Evolutionary conservation across 129 eudicot genomes (phyloP).

Genomic region (Artemisia argyi): DNA sequence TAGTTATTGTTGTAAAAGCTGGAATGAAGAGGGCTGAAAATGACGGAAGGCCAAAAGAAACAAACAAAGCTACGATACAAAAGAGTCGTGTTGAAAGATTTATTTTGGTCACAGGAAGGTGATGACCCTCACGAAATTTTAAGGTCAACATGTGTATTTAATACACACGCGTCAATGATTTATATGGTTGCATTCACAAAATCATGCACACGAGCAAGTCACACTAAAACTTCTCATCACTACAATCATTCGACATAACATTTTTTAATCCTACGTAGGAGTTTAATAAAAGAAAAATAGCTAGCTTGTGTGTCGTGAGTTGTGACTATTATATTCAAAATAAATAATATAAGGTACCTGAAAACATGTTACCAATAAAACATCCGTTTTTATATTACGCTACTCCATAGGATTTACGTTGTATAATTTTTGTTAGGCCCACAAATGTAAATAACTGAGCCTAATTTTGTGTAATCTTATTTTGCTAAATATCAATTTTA

Average conservation of each 20-base stretch:
- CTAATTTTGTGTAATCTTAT: too few relatives aligned
- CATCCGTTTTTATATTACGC: too few relatives aligned
- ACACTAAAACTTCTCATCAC: conserved; percentile 12
- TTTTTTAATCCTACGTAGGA: neutral
- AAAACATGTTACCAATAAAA: neutral
- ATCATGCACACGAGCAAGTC: conserved; percentile 24
- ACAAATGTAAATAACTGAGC: too few relatives aligned
- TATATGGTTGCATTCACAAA: conserved; percentile 13
- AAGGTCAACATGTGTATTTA: conserved; percentile 14
- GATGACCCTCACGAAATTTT: conserved; percentile 10
- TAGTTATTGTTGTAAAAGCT: too few relatives aligned
- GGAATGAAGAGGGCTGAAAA: too few relatives aligned
- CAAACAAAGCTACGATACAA: neutral
- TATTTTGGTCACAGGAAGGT: conserved; percentile 22
- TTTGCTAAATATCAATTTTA: neutral
- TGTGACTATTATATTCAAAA: neutral
- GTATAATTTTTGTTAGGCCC: too few relatives aligned
- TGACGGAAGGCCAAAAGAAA: neutral
- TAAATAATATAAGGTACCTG: neutral
- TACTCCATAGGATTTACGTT: too few relatives aligned
- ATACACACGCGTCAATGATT: conserved; percentile 12
- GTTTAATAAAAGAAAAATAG: neutral
- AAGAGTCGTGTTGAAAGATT: neutral
- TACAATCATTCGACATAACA: conserved; percentile 12
- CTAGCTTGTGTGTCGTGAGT: too few relatives aligned